Evolutionary conservation across 1,139 yeast species (phyloP), one percentile per base, ranked within the genome.

Genomic region (Suzukiozyma palmioleophila): DNA sequence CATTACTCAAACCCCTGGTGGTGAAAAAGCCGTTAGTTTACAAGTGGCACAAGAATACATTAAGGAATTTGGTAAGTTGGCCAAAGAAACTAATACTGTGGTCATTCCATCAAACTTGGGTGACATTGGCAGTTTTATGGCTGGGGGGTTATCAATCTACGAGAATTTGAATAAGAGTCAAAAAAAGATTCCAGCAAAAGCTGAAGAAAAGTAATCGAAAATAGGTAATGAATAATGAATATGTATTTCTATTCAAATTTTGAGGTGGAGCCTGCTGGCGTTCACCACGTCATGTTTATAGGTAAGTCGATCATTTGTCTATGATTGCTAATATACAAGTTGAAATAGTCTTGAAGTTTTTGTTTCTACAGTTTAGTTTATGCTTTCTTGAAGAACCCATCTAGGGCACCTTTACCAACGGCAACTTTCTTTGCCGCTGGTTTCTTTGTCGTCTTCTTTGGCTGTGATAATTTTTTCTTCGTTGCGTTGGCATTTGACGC

Each of bases 31-130:
- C 3, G 88, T 86, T 32, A 69, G 81, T 26, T 71, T 87, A 48
- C 89, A 82, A 59, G 81, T 87, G 36, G 95, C 95, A 15, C 92
- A 84, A 56, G 85, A 83, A 54, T 86, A 86, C 57, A 86, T 86
- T 44, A 84, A 80, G 43, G 87, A 90, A 36, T 86, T 86, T 57
- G 85, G 87, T 37, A 81, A 85, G 49, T 69, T 86, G 56, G 95
- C 95, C 33, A 85, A 86, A 67, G 90, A 84, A 58, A 67, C 84
- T 34, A 86, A 84, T 54, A 83, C 94, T 1, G 75, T 87, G 26
- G 82, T 86, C 33, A 73, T 86, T 33, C 95, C 95, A 12, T 77
- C 88, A 11, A 83, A 82, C 43, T 61, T 86, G 57, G 84, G 86
- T 45, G 90, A 86, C 52, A 69, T 86, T 59, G 81, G 90, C 36